A percentile compares a stretch with the other conserved stretches of the same genome.
Evolutionary conservation across 305 asterid species (phyloP).

Genomic region (Fraxinus paxiana): DNA sequence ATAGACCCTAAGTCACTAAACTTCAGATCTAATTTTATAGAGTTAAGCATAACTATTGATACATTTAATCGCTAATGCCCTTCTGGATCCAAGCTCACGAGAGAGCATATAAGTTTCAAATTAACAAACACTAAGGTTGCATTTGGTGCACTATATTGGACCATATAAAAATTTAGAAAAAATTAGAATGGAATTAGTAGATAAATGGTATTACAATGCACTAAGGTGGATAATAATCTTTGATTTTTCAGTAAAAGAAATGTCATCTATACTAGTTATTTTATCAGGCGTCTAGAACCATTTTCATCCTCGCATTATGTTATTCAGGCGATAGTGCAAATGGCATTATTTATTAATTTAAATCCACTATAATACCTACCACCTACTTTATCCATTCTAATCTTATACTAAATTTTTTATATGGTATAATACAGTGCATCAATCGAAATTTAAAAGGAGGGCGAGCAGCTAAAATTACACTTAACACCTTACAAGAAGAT

Average conservation of each 20-base stretch:
- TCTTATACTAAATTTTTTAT: neutral
- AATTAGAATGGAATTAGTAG: neutral
- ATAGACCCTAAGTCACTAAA: neutral
- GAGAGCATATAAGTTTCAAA: neutral
- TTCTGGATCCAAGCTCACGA: conserved; percentile 1
- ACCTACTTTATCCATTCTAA: neutral
- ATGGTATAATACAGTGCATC: neutral
- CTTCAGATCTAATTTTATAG: neutral
- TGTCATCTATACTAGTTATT: neutral
- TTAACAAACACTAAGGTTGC: neutral
- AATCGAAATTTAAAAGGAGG: neutral
- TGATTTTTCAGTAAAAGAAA: neutral
- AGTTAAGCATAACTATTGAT: neutral
- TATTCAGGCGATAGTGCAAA: neutral
- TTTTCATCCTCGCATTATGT: neutral
- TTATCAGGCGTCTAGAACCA: neutral
- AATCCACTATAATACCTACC: neutral
- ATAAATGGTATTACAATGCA: neutral
- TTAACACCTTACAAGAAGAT: conserved; percentile 8
- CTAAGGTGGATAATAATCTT: neutral
- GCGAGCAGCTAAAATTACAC: neutral
- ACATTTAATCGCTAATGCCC: neutral
- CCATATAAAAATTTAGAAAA: neutral
- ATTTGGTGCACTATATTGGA: neutral
- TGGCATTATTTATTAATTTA: neutral